phyloP scores from a whole-genome alignment of 1,284 basidiomycete genomes.

The Ceratobasidium sp. region DNA sequence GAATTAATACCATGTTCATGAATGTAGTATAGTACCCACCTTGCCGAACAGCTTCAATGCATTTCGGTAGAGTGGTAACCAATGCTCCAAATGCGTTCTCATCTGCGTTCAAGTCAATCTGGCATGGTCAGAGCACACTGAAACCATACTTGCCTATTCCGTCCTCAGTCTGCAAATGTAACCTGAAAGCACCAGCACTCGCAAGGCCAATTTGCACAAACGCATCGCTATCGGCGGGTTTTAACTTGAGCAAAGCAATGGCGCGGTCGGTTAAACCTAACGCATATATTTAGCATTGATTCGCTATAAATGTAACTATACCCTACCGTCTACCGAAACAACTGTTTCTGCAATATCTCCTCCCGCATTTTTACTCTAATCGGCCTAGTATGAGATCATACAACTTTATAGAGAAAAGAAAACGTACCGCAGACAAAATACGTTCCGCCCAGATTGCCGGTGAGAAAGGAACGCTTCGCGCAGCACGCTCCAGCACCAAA shows the following conservation, averaged over 20 bases:
- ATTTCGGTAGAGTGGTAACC: conserved; percentile 70
- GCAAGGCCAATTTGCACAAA: conserved; percentile 44
- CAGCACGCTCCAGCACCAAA: conserved; percentile 47
- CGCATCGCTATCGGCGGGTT: conserved; percentile 24
- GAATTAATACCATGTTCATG: neutral
- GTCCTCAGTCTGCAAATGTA: conserved; percentile 30
- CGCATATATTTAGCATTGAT: neutral
- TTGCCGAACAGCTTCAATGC: conserved; percentile 70
- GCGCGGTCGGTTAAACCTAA: conserved; percentile 33
- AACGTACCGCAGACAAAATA: conserved; percentile 43
- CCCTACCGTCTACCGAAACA: conserved; percentile 27
- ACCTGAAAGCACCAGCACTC: conserved; percentile 42
- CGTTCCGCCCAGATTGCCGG: conserved; percentile 48
- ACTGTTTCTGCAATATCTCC: conserved; percentile 17
- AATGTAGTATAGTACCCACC: conserved; percentile 58
- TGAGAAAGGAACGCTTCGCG: conserved; percentile 50
- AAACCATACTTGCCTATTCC: conserved; percentile 15
- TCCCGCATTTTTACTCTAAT: conserved; percentile 20
- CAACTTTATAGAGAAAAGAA: neutral
- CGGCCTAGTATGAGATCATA: neutral
- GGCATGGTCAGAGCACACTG: neutral
- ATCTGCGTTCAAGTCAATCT: conserved; percentile 55
- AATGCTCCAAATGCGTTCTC: conserved; percentile 66
- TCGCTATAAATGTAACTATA: neutral
- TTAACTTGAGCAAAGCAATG: conserved; percentile 26